Conservation (phyloP, 192 early-diverging fungal genomes). For the Physocladia obscura region DNA sequence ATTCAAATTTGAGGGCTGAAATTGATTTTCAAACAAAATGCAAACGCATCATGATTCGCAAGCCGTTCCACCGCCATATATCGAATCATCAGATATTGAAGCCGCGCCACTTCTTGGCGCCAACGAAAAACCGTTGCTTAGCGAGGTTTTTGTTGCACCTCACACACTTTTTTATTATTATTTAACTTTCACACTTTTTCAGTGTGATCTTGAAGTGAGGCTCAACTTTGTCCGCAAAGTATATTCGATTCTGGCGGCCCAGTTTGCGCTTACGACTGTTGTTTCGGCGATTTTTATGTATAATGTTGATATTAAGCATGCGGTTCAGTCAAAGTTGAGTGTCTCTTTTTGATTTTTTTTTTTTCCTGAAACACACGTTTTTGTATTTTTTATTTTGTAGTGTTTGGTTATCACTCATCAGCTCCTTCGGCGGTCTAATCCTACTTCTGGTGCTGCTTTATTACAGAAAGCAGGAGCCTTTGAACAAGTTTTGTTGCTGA, state of each 20-base stretch:
- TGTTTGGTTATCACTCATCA: not conserved
- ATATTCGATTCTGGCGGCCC: slow-evolving; percentile 56
- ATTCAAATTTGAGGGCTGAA: too few species aligned
- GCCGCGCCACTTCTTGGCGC: not conserved
- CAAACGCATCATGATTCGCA: too few species aligned
- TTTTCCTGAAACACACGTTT: too few species aligned
- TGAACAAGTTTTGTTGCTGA: slow-evolving; percentile 5
- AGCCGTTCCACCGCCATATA: not conserved
- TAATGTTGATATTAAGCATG: slow-evolving; percentile 46
- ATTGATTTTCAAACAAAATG: too few species aligned
- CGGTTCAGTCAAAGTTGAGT: slow-evolving; percentile 55
- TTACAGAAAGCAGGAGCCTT: slow-evolving; percentile 1
- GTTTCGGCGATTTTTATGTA: slow-evolving; percentile 61
- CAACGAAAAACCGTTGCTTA: not conserved
- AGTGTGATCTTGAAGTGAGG: not conserved
- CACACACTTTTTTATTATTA: not conserved
- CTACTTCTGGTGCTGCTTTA: slow-evolving; percentile 8
- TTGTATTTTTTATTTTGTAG: too few species aligned
- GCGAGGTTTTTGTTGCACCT: not conserved
- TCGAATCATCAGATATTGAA: not conserved
- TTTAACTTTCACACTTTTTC: not conserved
- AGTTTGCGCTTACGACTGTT: slow-evolving; percentile 58
- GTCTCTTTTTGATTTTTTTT: not conserved
- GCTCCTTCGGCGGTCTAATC: not conserved
- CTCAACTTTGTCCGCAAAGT: slow-evolving; percentile 27